phyloP scores from a whole-genome alignment of 768 basidiomycete genomes.

The Collybiopsis luxurians region DNA sequence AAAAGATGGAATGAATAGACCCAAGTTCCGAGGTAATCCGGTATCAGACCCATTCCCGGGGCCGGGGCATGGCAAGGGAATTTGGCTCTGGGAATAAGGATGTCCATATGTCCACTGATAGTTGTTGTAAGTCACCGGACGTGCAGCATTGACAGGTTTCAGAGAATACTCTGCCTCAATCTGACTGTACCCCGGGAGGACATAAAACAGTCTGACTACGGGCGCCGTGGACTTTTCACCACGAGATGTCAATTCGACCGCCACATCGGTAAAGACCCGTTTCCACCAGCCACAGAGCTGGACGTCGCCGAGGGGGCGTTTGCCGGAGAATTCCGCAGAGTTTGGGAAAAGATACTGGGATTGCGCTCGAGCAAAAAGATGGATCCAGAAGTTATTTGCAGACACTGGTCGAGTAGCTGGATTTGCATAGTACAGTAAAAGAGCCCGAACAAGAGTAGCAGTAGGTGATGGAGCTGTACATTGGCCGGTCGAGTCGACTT shows the following conservation, averaged over 20 bases:
- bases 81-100: slow-evolving; percentile 61
- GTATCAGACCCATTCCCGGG: slow-evolving; percentile 21
- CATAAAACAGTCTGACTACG: slow-evolving; percentile 48
- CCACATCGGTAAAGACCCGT: slow-evolving; percentile 60
- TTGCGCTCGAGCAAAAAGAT: slow-evolving; percentile 90
- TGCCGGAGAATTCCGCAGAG: slow-evolving; percentile 65
- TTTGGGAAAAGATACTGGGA: slow-evolving; percentile 93
- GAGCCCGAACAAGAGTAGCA: slow-evolving; percentile 57
- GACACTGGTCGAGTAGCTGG: slow-evolving; percentile 59
- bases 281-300: slow-evolving; percentile 94
- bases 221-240: slow-evolving; percentile 6
- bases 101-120: slow-evolving; percentile 73
- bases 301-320: slow-evolving; percentile 73
- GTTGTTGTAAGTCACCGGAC: slow-evolving; percentile 8
- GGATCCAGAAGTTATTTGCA: slow-evolving; percentile 67
- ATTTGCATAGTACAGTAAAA: slow-evolving; percentile 64
- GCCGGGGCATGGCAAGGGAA: slow-evolving; percentile 42
- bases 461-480: slow-evolving; percentile 64
- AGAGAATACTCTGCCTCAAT: slow-evolving; percentile 65
- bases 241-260: slow-evolving; percentile 32
- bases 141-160: slow-evolving; percentile 27
- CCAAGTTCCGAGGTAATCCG: slow-evolving; percentile 49
- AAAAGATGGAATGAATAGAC: slow-evolving; percentile 81
- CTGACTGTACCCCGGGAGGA: slow-evolving; percentile 69
- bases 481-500: slow-evolving; percentile 92